These are phyloP conservation scores for Diaporthe sp. DNA, from an alignment of 2,329 filamentous ascomycete genomes.

Conservation along the genomic window DNA sequence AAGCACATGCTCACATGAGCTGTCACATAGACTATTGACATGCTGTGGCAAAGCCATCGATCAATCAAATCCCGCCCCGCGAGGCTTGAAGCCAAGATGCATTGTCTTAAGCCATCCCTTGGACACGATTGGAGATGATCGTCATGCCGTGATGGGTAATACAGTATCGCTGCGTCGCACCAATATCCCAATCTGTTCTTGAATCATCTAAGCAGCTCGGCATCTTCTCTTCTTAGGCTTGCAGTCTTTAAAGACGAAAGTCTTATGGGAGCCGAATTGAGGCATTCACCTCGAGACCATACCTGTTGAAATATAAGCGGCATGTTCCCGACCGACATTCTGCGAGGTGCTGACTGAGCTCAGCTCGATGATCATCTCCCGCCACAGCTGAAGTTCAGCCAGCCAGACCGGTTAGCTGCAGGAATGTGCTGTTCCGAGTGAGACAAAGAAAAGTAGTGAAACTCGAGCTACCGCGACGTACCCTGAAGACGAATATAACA, in stretches of 20 bases:
- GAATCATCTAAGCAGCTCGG: background rate
- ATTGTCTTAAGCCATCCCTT: background rate
- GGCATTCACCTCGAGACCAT: background rate
- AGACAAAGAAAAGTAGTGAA: conserved; percentile 31
- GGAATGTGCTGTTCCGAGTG: conserved; percentile 6
- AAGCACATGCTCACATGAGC: background rate
- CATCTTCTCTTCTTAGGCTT: background rate
- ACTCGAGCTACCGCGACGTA: conserved; percentile 4
- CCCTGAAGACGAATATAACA: background rate
- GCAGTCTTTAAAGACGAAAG: background rate
- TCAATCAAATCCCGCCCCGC: background rate
- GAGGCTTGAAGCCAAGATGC: background rate
- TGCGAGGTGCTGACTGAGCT: conserved; percentile 1
- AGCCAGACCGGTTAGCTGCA: conserved; percentile 27
- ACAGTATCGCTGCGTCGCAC: background rate
- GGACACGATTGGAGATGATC: conserved; percentile 18
- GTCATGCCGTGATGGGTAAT: background rate
- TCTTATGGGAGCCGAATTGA: background rate
- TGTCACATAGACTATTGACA: conserved; percentile 8
- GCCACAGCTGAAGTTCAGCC: conserved; percentile 21
- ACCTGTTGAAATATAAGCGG: too few relatives aligned
- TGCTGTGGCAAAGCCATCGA: background rate
- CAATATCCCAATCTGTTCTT: background rate
- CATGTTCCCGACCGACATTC: background rate
- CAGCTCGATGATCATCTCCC: conserved; percentile 14